Evolutionary conservation across 805 yeast genomes (phyloP), one percentile per base, ranked within the genome.

Genomic region (Vanderwaltozyma verrucispora): DNA sequence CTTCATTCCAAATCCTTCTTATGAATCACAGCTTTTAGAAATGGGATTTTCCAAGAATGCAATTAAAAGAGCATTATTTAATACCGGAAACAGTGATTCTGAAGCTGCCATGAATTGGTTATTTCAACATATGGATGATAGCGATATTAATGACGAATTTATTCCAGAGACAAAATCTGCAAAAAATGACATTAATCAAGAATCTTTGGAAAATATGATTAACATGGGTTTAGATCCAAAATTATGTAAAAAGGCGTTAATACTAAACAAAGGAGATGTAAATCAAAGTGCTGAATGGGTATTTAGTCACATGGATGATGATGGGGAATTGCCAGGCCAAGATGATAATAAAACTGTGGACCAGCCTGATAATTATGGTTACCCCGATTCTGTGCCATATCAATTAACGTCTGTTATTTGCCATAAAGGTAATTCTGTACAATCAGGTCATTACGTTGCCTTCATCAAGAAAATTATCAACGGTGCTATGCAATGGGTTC

Each of bases 71-170:
- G 95, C 89, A 0, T 64, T 89, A 26, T 79, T 68, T 48, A 62
- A 72, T 16, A 85, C 95, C 0, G 89, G 86, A 0, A 87, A 30
- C 15, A 44, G 54, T 0, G 49, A 59, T 29, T 51, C 64, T 0
- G 96, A 89, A 45, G 68, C 69, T 5, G 95, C 96, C 0, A 77
- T 83, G 82, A 83, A 85, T 48, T 85, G 96, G 95, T 55, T 92
- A 5, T 80, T 92, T 52, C 81, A 72, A 16, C 95, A 88, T 52
- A 75, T 86, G 79, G 96, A 88, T 18, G 96, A 85, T 56, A 54
- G 77, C 1, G 81, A 74, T 49, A 71, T 88, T 31, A 94, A 88
- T 54, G 75, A 62, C 6, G 80, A 84, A 1, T 67, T 81, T 18
- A 60, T 60, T 2, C 62, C 66, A 7, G 41, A 37, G 23, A 25